Evolutionary conservation across 2,329 filamentous ascomycete species (phyloP).

Genomic region (Claviceps capensis): DNA sequence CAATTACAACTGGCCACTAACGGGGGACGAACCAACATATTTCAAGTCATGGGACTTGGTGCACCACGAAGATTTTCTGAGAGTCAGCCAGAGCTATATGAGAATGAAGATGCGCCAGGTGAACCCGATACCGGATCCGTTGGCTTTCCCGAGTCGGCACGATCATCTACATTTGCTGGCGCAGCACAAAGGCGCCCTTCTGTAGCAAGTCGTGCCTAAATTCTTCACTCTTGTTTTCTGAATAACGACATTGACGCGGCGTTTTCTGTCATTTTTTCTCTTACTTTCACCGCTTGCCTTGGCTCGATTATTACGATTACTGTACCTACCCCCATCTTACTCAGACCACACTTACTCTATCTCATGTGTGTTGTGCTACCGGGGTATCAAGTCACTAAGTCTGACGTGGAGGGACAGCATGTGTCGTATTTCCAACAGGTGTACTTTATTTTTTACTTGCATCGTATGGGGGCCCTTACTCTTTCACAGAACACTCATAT

Average conservation of each 20-base stretch:
- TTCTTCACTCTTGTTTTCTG: neutral
- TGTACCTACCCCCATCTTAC: neutral
- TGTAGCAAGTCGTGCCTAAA: slow-evolving; percentile 32
- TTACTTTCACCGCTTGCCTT: neutral
- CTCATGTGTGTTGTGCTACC: neutral
- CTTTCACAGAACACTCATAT: no score
- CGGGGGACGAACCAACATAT: slow-evolving; percentile 51
- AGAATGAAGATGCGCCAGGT: slow-evolving; percentile 43
- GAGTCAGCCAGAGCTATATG: slow-evolving; percentile 30
- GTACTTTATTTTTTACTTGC: neutral
- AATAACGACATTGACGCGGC: neutral
- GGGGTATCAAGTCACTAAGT: no score
- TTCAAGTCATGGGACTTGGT: slow-evolving; percentile 43
- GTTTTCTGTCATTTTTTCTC: neutral
- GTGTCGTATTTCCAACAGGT: neutral
- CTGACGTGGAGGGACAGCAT: neutral
- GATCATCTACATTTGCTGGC: slow-evolving; percentile 33
- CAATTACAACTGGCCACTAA: slow-evolving; percentile 54
- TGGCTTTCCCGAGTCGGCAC: slow-evolving; percentile 22
- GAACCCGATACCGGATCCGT: slow-evolving; percentile 36
- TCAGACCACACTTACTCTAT: neutral
- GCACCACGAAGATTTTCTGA: slow-evolving; percentile 37
- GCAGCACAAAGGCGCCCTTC: slow-evolving; percentile 31
- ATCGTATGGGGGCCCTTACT: no score
- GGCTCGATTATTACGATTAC: neutral